Percentiles rank a stretch among this genome's conserved stretches.
Evolutionary conservation across 192 early-diverging fungal genomes (phyloP).

Genomic region (Polychytrium aggregatum): DNA sequence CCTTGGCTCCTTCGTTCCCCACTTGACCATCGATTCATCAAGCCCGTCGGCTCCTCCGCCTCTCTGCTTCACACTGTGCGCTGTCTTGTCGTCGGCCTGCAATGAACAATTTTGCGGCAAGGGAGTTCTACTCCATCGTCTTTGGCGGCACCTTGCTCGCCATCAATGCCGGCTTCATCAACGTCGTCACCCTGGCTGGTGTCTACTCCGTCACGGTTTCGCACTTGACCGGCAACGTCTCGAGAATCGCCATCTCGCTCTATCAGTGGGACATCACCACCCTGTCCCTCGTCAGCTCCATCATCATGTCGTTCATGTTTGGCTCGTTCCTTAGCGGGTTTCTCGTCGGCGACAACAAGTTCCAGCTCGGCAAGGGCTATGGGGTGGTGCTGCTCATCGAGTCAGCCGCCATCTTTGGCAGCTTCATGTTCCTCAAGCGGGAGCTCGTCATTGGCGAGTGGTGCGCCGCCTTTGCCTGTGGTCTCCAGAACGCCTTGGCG

Average conservation of each 20-base stretch:
- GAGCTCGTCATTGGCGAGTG: conserved; percentile 39
- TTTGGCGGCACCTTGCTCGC: conserved; percentile 35
- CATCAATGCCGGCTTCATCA: conserved; percentile 47
- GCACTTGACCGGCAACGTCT: conserved; percentile 39
- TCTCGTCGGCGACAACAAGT: conserved; percentile 45
- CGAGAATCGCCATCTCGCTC: conserved; percentile 32
- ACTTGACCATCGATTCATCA: no score
- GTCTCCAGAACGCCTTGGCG: conserved; percentile 46
- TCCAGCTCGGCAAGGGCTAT: conserved; percentile 36
- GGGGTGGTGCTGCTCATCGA: conserved; percentile 35
- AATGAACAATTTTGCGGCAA: conserved; percentile 39
- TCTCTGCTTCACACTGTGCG: no score
- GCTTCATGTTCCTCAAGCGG: conserved; percentile 23
- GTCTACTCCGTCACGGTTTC: conserved; percentile 36
- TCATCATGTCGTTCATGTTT: conserved; percentile 38
- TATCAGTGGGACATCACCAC: conserved; percentile 29
- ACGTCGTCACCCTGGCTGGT: conserved; percentile 45
- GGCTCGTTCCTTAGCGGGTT: conserved; percentile 39
- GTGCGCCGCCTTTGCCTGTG: conserved; percentile 46
- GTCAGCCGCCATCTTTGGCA: conserved; percentile 26
- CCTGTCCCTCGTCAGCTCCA: conserved; percentile 26
- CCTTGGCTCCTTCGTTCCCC: no score
- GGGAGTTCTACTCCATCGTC: conserved; percentile 44
- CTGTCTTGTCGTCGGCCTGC: no score
- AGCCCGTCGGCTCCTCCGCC: no score